Evolutionary conservation across 1,284 basidiomycete species (phyloP), one percentile per base, ranked within the genome.

Genomic region (Cutaneotrichosporon dermatis): DNA sequence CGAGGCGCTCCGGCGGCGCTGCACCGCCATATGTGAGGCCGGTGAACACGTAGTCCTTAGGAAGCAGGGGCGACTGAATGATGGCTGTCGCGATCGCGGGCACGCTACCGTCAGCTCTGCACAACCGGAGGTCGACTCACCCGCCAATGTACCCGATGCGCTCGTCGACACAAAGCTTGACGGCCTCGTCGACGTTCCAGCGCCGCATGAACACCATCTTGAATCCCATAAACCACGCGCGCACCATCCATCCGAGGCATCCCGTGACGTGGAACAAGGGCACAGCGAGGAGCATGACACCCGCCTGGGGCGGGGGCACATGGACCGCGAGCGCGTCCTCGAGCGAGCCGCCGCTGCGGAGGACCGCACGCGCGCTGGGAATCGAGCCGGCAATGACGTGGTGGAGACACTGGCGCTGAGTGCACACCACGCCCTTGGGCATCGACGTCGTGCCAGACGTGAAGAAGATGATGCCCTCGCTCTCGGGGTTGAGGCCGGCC

Each of bases 261-360:
- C 75, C 75, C 1, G 74, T 75, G 8, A 76, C 74, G 69, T 76
- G 75, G 63, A 76, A 76, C 4, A 76, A 65, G 1, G 75, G 75
- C 15, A 76, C 69, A 13, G 74, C 54, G 37, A 76, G 68, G 4
- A 76, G 64, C 36, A 67, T 59, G 1, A 48, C 49, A 4, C n/a
- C 69, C 68, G 35, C 69, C 69, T 15, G 66, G 59, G 1, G 69
- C 40, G 12, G 67, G 60, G 37, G 69, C 58, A 58, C 66, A 56
- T 55, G 55, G 2, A 36, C 56, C 9, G 37, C 25, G 3, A 64
- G 54, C 3, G 59, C 59, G 8, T 53, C 51, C 12, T 53, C 41
- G 11, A 64, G 40, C 2, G 53, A 35, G 4, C 49, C 62, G 15
- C 62, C 62, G 13, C 25, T 46, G 13, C 62, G 59, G 8, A 63